A percentile compares a stretch with the other conserved stretches of the same genome.
Evolutionary conservation across 495 filamentous ascomycete species (phyloP).

Genomic region (Umbilicaria muhlenbergii): DNA sequence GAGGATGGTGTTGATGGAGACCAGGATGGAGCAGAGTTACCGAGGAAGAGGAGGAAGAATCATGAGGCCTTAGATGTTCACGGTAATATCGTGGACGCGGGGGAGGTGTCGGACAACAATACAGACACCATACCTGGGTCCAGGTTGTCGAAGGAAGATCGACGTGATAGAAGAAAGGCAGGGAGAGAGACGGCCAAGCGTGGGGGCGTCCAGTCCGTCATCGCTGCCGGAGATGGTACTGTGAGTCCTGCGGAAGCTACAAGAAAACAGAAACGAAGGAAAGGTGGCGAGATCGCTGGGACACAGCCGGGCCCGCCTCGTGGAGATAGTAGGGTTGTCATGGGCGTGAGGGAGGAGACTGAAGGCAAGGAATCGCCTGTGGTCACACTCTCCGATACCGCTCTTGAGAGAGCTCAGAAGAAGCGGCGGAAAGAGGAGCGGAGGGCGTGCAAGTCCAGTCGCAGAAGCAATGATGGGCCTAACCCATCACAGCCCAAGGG

Average conservation of each 20-base stretch:
- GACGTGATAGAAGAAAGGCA: neutral
- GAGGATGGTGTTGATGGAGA: neutral
- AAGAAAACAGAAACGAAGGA: too few relatives aligned
- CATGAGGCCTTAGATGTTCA: neutral
- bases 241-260: too few relatives aligned
- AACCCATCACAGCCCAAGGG: too few relatives aligned
- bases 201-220: neutral
- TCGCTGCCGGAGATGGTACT: too few relatives aligned
- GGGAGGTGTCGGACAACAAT: neutral
- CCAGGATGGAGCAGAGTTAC: neutral
- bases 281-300: too few relatives aligned
- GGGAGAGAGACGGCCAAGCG: neutral
- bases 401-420: slow-evolving; percentile 11
- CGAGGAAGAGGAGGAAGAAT: slow-evolving; percentile 14
- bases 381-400: too few relatives aligned
- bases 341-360: too few relatives aligned
- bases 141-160: slow-evolving; percentile 12
- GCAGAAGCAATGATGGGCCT: too few relatives aligned
- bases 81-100: neutral
- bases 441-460: neutral
- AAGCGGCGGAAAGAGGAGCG: slow-evolving; percentile 20
- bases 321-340: too few relatives aligned
- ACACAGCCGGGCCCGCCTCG: too few relatives aligned
- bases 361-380: too few relatives aligned
- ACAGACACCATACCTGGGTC: neutral